These are phyloP conservation scores for Echium plantagineum DNA, from an alignment of 257 asterid genomes.

Conservation along the genomic window DNA sequence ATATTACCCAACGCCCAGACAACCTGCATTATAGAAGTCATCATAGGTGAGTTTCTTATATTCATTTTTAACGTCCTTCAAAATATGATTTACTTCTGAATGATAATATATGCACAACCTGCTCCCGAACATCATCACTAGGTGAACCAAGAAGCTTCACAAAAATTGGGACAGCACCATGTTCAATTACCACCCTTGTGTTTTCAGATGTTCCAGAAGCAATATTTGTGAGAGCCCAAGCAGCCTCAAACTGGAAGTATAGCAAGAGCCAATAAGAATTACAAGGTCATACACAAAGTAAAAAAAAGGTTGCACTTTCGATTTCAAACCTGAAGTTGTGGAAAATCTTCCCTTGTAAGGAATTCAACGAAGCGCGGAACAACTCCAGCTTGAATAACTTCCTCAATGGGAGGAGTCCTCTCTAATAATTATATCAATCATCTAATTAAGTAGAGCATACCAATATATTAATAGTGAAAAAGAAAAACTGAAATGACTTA, in stretches of 20 bases:
- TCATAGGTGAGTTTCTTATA: neutral
- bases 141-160: slow-evolving; percentile 77
- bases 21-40: slow-evolving; percentile 33
- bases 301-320: neutral
- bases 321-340: slow-evolving; percentile 65
- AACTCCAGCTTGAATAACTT: slow-evolving; percentile 86
- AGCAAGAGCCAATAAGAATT: slow-evolving; percentile 1
- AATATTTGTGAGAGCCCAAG: slow-evolving; percentile 96
- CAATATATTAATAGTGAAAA: neutral
- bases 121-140: slow-evolving; percentile 93
- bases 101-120: slow-evolving; percentile 29
- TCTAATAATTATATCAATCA: slow-evolving; percentile 28
- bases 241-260: slow-evolving; percentile 71
- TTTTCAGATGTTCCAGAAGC: slow-evolving; percentile 95
- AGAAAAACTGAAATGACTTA: neutral
- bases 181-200: slow-evolving; percentile 81
- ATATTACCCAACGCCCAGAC: slow-evolving; percentile 97
- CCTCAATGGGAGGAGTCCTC: slow-evolving; percentile 89
- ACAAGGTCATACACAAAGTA: neutral
- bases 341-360: slow-evolving; percentile 67
- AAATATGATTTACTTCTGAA: neutral
- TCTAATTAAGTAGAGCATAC: slow-evolving; percentile 6
- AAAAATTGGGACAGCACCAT: slow-evolving; percentile 80
- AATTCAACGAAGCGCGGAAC: slow-evolving; percentile 91
- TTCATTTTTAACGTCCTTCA: neutral